These are phyloP conservation scores for Roridomyces roridus DNA, from an alignment of 768 basidiomycete genomes.

Conservation along the genomic window DNA sequence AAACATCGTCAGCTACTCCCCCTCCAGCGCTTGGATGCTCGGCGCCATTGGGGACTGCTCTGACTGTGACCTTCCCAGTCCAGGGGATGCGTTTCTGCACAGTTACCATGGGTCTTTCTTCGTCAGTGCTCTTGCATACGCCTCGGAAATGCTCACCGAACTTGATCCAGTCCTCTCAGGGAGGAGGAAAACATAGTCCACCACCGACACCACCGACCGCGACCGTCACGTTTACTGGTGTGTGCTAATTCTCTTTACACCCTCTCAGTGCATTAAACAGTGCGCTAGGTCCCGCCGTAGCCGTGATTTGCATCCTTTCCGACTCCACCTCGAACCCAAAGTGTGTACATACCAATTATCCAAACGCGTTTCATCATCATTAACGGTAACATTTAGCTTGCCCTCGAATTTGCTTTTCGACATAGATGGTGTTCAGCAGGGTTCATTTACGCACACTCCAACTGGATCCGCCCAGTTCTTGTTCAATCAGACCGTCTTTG, in stretches of 20 bases:
- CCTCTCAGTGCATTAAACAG: neutral
- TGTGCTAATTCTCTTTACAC: neutral
- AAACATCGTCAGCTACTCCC: slow-evolving; percentile 4
- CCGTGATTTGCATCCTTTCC: slow-evolving; percentile 17
- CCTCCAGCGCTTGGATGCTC: neutral
- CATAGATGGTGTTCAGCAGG: slow-evolving; percentile 4
- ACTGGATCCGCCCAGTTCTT: slow-evolving; percentile 3
- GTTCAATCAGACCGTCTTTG: slow-evolving; percentile 15
- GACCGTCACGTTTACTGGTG: slow-evolving; percentile 13
- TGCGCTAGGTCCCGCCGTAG: slow-evolving; percentile 14
- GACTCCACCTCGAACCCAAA: slow-evolving; percentile 1
- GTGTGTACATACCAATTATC: neutral
- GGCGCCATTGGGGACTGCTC: slow-evolving; percentile 6
- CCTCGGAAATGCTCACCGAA: too few species aligned
- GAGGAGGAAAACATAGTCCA: neutral
- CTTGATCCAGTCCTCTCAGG: neutral
- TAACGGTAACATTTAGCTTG: too few species aligned
- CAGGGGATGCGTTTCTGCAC: neutral
- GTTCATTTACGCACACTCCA: neutral
- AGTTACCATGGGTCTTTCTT: slow-evolving; percentile 12
- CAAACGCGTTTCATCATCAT: too few species aligned
- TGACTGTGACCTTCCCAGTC: neutral
- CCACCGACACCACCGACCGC: neutral
- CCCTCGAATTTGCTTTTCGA: slow-evolving; percentile 6
- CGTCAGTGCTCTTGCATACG: neutral